Evolutionary conservation across 768 basidiomycete species (phyloP).

Genomic region (Hericium alpestre): DNA sequence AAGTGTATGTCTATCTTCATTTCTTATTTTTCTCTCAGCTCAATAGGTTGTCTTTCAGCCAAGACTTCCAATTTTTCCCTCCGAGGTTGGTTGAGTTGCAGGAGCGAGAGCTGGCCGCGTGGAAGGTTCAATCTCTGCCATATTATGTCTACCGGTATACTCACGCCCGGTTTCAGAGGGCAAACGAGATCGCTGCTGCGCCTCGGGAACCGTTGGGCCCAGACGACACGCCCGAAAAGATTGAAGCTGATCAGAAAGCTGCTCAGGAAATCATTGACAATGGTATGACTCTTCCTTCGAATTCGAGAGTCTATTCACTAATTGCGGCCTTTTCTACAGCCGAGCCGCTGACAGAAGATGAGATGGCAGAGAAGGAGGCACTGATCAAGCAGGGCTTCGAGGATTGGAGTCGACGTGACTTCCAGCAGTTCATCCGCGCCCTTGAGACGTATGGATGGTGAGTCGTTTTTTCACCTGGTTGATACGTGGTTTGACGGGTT

Average conservation of each 20-base stretch:
- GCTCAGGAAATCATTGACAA: conserved; percentile 86
- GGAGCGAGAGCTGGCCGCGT: conserved; percentile 75
- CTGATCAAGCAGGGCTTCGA: conserved; percentile 72
- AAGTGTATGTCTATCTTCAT: conserved; percentile 41
- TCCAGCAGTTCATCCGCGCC: conserved; percentile 80
- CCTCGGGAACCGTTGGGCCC: conserved; percentile 55
- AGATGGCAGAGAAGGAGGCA: conserved; percentile 69
- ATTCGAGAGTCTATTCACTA: neutral
- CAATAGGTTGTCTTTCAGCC: conserved; percentile 30
- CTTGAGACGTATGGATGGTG: conserved; percentile 77
- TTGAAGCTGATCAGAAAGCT: conserved; percentile 68
- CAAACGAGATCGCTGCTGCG: conserved; percentile 58
- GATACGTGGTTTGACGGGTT: too few relatives aligned
- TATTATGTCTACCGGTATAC: neutral
- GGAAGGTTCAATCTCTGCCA: conserved; percentile 39
- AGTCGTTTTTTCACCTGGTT: conserved; percentile 14
- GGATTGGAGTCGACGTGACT: conserved; percentile 88
- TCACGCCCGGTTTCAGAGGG: conserved; percentile 27
- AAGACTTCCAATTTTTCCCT: conserved; percentile 97
- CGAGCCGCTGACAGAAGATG: conserved; percentile 84
- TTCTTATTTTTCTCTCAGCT: too few relatives aligned
- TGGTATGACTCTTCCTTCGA: conserved; percentile 31
- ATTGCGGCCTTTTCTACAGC: conserved; percentile 32
- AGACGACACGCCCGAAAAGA: conserved; percentile 72
- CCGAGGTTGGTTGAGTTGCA: conserved; percentile 70